A percentile compares a stretch with the other conserved stretches of the same genome.
These are phyloP conservation scores for Alternaria infectoria DNA, from an alignment of 2,329 filamentous ascomycete species.

Conservation along the genomic window DNA sequence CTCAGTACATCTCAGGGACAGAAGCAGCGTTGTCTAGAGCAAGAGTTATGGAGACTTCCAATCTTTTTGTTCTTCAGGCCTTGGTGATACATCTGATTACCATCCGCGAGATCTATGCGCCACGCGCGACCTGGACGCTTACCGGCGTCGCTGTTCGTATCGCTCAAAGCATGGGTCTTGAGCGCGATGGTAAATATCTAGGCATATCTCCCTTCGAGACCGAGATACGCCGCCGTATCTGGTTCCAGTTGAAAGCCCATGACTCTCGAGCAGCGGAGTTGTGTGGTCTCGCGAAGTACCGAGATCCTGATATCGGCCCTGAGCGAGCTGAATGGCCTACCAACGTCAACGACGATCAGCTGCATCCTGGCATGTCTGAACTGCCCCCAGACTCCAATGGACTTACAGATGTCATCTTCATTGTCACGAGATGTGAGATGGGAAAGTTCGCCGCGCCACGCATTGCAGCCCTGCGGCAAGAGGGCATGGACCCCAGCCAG, in stretches of 20 bases:
- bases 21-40: slow-evolving; percentile 6
- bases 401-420: slow-evolving; percentile 53
- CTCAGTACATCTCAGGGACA: slow-evolving; percentile 7
- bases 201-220: slow-evolving; percentile 62
- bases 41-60: slow-evolving; percentile 58
- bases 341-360: slow-evolving; percentile 58
- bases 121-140: slow-evolving; percentile 63
- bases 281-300: slow-evolving; percentile 46
- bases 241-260: slow-evolving; percentile 64
- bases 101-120: slow-evolving; percentile 59
- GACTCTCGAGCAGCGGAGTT: slow-evolving; percentile 62
- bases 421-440: slow-evolving; percentile 46
- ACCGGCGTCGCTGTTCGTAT: slow-evolving; percentile 65
- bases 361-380: slow-evolving; percentile 48
- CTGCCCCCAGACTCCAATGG: slow-evolving; percentile 42
- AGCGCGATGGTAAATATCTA: slow-evolving; percentile 60
- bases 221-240: slow-evolving; percentile 64
- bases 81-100: slow-evolving; percentile 64
- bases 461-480: slow-evolving; percentile 32
- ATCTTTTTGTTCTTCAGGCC: slow-evolving; percentile 64
- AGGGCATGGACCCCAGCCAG: background rate
- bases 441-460: slow-evolving; percentile 34
- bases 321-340: slow-evolving; percentile 57
- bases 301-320: slow-evolving; percentile 48
- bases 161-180: slow-evolving; percentile 64